A percentile compares a stretch with the other conserved stretches of the same genome.
Conservation (phyloP, 2,329 filamentous ascomycete genomes). For the Uncinocarpus reesii region DNA sequence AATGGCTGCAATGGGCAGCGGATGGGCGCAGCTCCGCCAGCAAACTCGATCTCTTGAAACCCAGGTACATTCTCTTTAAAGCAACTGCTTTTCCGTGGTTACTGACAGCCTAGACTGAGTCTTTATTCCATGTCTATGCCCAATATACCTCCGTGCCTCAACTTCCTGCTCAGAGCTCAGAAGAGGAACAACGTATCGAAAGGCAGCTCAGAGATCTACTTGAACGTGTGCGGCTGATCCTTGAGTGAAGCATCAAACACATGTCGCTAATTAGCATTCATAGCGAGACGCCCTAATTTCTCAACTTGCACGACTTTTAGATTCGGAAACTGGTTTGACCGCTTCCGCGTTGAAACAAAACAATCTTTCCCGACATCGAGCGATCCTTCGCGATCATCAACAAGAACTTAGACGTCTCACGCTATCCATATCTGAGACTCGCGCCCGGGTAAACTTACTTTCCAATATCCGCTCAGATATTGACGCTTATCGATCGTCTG, state of each 20-base stretch:
- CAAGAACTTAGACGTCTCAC: constrained; percentile 70
- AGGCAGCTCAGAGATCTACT: constrained; percentile 73
- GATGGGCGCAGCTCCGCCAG: constrained; percentile 91
- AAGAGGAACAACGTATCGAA: constrained; percentile 74
- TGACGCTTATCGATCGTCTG: constrained; percentile 70
- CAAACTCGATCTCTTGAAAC: constrained; percentile 81
- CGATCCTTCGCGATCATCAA: constrained; percentile 78
- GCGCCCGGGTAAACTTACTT: constrained; percentile 81
- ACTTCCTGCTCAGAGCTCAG: constrained; percentile 70
- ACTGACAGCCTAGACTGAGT: constrained; percentile 57
- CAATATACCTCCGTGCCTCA: constrained; percentile 75
- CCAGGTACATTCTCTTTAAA: constrained; percentile 51
- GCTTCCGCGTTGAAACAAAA: constrained; percentile 94
- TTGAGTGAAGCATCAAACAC: neutral
- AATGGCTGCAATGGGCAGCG: constrained; percentile 51
- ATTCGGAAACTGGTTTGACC: constrained; percentile 78
- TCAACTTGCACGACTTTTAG: constrained; percentile 78
- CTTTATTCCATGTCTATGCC: constrained; percentile 60
- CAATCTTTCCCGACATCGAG: constrained; percentile 82
- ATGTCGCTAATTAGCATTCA: neutral
- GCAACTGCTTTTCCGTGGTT: constrained; percentile 6
- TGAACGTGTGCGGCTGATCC: constrained; percentile 51
- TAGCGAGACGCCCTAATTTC: constrained; percentile 72
- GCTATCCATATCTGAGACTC: constrained; percentile 61
- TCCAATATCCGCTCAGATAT: constrained; percentile 88